Percentiles rank a stretch among this genome's conserved stretches.
phyloP scores from a whole-genome alignment of 2,329 filamentous ascomycete genomes.

The Aureobasidium subglaciale region DNA sequence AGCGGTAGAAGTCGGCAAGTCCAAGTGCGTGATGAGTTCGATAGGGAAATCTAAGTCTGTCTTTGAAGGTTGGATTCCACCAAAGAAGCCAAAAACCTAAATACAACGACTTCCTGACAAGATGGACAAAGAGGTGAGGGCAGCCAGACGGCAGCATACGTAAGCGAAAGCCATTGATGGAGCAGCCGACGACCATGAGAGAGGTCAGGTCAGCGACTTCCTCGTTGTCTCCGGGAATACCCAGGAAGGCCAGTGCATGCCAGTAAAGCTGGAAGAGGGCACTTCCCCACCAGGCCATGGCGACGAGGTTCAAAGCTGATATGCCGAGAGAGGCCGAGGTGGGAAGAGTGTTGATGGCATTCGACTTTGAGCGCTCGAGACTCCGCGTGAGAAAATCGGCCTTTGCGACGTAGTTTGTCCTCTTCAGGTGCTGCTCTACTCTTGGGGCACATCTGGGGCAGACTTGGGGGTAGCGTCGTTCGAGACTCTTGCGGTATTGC shows the following conservation, averaged over 20 bases:
- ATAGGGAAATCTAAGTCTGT: conserved; percentile 23
- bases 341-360: background rate
- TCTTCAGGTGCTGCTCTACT: conserved; percentile 62
- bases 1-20: conserved; percentile 58
- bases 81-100: conserved; percentile 23
- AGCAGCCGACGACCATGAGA: conserved; percentile 16
- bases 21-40: conserved; percentile 24
- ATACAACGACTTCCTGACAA: conserved; percentile 23
- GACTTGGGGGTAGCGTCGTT: conserved; percentile 80
- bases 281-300: conserved; percentile 34
- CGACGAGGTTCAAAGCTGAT: conserved; percentile 32
- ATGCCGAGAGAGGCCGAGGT: conserved; percentile 2
- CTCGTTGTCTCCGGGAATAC: conserved; percentile 12
- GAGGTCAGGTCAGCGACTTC: conserved; percentile 9
- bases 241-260: conserved; percentile 23
- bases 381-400: conserved; percentile 47
- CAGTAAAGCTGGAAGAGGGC: conserved; percentile 29
- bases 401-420: conserved; percentile 72
- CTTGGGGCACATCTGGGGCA: conserved; percentile 72
- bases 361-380: conserved; percentile 25
- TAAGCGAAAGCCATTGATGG: conserved; percentile 17
- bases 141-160: conserved; percentile 20
- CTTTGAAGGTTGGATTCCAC: conserved; percentile 28
- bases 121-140: conserved; percentile 20
- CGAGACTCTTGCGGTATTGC: conserved; percentile 63